A percentile compares a stretch with the other conserved stretches of the same genome.
phyloP scores from a whole-genome alignment of 1,284 basidiomycete genomes.

The Xanthoconium separans region DNA sequence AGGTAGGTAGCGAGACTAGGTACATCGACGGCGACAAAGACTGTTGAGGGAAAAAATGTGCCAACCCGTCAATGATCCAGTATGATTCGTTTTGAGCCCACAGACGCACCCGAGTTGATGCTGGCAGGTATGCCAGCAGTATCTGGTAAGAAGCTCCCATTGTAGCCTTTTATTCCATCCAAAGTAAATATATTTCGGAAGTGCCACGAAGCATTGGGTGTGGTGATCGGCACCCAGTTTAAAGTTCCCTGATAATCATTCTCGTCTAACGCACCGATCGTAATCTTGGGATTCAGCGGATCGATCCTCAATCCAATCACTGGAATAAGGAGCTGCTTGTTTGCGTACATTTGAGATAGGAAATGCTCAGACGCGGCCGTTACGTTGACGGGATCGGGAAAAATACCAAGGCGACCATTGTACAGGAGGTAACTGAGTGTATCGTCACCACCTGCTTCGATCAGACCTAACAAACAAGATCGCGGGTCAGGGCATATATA shows the following conservation, averaged over 20 bases:
- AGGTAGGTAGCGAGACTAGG: slow-evolving; percentile 11
- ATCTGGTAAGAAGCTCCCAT: slow-evolving; percentile 14
- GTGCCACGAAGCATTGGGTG: slow-evolving; percentile 13
- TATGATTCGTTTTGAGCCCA: neutral
- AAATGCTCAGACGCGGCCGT: slow-evolving; percentile 20
- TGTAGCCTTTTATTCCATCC: slow-evolving; percentile 19
- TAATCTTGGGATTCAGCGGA: slow-evolving; percentile 25
- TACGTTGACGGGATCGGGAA: slow-evolving; percentile 20
- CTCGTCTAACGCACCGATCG: slow-evolving; percentile 26
- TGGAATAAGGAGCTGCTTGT: slow-evolving; percentile 23
- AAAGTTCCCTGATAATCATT: slow-evolving; percentile 23
- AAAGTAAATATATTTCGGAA: slow-evolving; percentile 10
- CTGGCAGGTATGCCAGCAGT: slow-evolving; percentile 3
- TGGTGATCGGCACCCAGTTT: slow-evolving; percentile 25
- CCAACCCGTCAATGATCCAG: neutral
- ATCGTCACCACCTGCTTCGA: slow-evolving; percentile 16
- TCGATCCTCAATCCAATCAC: slow-evolving; percentile 25
- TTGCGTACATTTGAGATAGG: slow-evolving; percentile 15
- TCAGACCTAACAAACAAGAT: slow-evolving; percentile 3
- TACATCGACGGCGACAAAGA: slow-evolving; percentile 5
- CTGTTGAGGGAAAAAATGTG: neutral
- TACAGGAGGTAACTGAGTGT: slow-evolving; percentile 14
- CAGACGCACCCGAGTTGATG: slow-evolving; percentile 10
- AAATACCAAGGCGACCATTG: slow-evolving; percentile 26
- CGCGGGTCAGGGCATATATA: no score